phyloP scores from a whole-genome alignment of 2,329 filamentous ascomycete species.

The Microsporum canis region DNA sequence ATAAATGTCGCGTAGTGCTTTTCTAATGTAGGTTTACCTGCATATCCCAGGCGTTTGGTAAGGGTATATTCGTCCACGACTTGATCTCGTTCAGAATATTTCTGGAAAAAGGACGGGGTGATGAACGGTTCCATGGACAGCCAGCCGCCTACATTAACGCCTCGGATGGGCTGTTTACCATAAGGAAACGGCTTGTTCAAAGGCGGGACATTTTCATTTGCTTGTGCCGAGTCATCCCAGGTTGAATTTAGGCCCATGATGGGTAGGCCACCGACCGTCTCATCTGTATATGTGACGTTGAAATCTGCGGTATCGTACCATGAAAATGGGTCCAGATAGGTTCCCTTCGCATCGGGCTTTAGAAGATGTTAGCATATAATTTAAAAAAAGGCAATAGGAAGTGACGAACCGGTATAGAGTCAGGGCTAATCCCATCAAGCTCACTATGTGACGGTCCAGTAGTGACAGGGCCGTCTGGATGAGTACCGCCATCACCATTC shows the following conservation, averaged over 20 bases:
- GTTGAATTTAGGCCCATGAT: slow-evolving; percentile 76
- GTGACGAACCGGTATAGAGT: slow-evolving; percentile 47
- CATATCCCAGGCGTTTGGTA: slow-evolving; percentile 55
- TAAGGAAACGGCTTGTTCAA: slow-evolving; percentile 72
- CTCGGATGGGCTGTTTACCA: slow-evolving; percentile 64
- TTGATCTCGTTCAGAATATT: slow-evolving; percentile 47
- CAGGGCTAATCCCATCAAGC: slow-evolving; percentile 43
- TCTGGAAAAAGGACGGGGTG: slow-evolving; percentile 76
- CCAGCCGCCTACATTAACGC: slow-evolving; percentile 92
- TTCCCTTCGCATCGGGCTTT: slow-evolving; percentile 52
- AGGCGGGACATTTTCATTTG: slow-evolving; percentile 70
- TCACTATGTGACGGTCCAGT: slow-evolving; percentile 31
- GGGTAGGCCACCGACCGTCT: slow-evolving; percentile 73
- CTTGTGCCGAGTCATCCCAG: slow-evolving; percentile 71
- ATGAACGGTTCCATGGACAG: slow-evolving; percentile 90
- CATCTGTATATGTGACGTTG: slow-evolving; percentile 84
- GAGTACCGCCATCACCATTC: slow-evolving; percentile 27
- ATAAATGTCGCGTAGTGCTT: slow-evolving; percentile 86
- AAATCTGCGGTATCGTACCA: slow-evolving; percentile 88
- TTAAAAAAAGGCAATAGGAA: not conserved
- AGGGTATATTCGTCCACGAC: slow-evolving; percentile 87
- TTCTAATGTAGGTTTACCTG: slow-evolving; percentile 61
- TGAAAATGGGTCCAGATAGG: slow-evolving; percentile 74
- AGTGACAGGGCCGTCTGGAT: slow-evolving; percentile 20
- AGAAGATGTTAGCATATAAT: slow-evolving; percentile 12